Base-by-base conservation (phyloP, 495 filamentous ascomycete genomes). In the Podospora fimiseda region DNA sequence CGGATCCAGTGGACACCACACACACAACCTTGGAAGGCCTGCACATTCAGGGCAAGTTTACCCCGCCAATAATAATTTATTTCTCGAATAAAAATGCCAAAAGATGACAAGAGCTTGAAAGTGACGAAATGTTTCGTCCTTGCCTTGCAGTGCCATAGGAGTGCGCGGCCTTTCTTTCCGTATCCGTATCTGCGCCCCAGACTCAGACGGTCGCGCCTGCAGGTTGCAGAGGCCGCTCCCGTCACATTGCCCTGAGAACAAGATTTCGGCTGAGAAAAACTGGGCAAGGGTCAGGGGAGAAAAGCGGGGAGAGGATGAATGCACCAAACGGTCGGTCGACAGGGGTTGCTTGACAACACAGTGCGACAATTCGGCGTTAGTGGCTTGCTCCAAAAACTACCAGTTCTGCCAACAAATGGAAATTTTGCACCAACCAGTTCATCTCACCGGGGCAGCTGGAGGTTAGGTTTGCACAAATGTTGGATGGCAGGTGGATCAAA, bases 111-210 rank as follows among this genome's bases (percentile, higher is more conserved):
- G 16, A 3, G 1, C 15, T 43, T 15, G 15, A 19, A 19, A 43
- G 9, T 43, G 41, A 44, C 42, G 42, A 44, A 44, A 44, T 24
- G 5, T 20, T n/a, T n/a, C 6, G 41, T 20, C 15, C 15, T 19
- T 43, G 6, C 15, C 41, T 43, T 18, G 15, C 20, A 20, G 41
- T 20, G 9, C n/a, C n/a, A n/a, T n/a, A n/a, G n/a, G n/a, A n/a
- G n/a, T n/a, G n/a, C n/a, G n/a, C n/a, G n/a, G n/a, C n/a, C n/a
- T n/a, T n/a, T 19, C 9, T 19, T 43, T 43, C 42, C 42, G 19
- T 44, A 19, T 19, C 42, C 42, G 42, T 44, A 44, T 44, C 42
- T 44, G 42, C 42, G 42, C 14, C 19, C 20, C 19, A 44, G 19
- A 22, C 13, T 5, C 42, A 44, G 9, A 2, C 18, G 6, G 13